phyloP scores from a whole-genome alignment of 2,329 filamentous ascomycete species.

The Simplicillium sp. region DNA sequence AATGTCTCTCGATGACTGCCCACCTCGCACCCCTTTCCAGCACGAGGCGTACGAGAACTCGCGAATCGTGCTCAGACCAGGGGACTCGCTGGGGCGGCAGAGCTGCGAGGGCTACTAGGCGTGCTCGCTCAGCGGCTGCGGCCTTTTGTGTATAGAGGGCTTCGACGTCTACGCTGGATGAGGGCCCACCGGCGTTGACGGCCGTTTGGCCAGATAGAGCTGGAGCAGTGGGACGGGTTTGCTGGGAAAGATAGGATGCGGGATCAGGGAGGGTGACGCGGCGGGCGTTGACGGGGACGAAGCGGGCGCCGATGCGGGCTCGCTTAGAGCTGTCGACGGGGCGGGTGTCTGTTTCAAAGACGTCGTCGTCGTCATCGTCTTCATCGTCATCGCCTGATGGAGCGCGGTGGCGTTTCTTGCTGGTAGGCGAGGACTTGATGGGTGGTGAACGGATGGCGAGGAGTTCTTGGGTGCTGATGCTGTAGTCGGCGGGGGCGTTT shows the following conservation, averaged over 20 bases:
- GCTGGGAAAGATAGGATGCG: too few species aligned
- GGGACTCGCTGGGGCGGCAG: slow-evolving; percentile 16
- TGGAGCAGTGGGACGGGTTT: too few species aligned
- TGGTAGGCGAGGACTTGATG: too few species aligned
- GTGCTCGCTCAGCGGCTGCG: too few species aligned
- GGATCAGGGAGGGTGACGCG: not conserved
- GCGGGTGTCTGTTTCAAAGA: slow-evolving; percentile 19
- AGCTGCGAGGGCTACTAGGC: slow-evolving; percentile 5
- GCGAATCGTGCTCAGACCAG: slow-evolving; percentile 34
- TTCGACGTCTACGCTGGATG: not conserved
- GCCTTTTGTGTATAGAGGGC: too few species aligned
- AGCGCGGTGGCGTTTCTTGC: too few species aligned
- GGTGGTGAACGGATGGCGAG: too few species aligned
- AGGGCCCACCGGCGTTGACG: too few species aligned
- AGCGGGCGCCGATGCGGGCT: not conserved
- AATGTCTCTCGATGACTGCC: slow-evolving; percentile 20
- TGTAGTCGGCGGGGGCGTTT: too few species aligned
- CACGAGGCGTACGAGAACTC: slow-evolving; percentile 32
- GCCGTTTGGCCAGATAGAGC: too few species aligned
- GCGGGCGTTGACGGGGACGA: not conserved
- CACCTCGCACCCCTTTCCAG: slow-evolving; percentile 16
- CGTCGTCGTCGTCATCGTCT: slow-evolving; percentile 14
- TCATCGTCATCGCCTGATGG: slow-evolving; percentile 5
- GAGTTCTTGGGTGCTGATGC: too few species aligned
- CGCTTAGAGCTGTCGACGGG: slow-evolving; percentile 9